Evolutionary conservation across 352 stramenopile genomes (phyloP).

Genomic region (Pythium guiyangense): DNA sequence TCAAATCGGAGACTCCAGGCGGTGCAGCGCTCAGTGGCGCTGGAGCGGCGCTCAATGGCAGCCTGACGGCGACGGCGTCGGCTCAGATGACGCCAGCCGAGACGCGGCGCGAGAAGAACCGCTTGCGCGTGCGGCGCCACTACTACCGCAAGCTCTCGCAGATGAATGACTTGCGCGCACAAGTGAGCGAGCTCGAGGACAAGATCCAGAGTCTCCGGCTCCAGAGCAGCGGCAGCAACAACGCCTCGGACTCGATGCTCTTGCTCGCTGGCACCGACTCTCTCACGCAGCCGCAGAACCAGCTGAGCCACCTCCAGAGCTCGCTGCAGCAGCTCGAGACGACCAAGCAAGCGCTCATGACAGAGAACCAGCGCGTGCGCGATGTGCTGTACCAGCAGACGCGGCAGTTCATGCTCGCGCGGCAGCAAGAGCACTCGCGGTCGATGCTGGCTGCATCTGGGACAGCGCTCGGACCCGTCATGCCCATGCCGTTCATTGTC

Average conservation of each 20-base stretch:
- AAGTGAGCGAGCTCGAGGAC: constrained; percentile 15
- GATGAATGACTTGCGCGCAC: constrained; percentile 16
- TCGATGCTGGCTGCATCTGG: constrained; percentile 5
- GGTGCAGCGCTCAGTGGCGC: too few relatives aligned
- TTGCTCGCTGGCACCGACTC: too few relatives aligned
- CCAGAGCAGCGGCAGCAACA: neutral
- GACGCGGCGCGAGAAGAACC: constrained; percentile 14
- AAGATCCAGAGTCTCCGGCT: constrained; percentile 6
- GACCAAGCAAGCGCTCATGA: constrained; percentile 3
- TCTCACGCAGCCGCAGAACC: neutral
- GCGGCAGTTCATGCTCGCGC: constrained; percentile 10
- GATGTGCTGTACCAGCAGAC: constrained; percentile 8
- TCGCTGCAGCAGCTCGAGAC: constrained; percentile 7
- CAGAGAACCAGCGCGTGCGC: constrained; percentile 12
- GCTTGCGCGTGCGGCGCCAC: constrained; percentile 16
- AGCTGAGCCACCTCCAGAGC: constrained; percentile 3
- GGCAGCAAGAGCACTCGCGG: constrained; percentile 4
- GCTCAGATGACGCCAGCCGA: constrained; percentile 3
- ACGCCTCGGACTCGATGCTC: neutral
- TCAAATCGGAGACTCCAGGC: too few relatives aligned
- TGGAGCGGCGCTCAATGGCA: neutral
- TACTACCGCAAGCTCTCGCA: constrained; percentile 17
- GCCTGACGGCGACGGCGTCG: neutral
- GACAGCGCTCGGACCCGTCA: neutral
- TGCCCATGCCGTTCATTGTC: constrained; percentile 14